Base-by-base conservation (phyloP, 306 rosid genomes). In the Quercus cerris region DNA sequence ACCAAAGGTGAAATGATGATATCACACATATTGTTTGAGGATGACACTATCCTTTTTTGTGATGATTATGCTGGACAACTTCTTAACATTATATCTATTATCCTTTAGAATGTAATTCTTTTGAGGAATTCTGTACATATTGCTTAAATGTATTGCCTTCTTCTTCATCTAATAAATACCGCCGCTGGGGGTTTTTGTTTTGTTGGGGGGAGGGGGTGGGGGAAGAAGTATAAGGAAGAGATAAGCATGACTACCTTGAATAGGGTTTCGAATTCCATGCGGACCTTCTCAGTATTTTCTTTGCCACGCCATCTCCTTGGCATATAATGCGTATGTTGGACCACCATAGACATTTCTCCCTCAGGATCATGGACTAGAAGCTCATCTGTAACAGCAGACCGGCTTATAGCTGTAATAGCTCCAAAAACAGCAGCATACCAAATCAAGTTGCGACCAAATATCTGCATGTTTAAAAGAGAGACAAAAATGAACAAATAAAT, bases 351-450 rank as follows among this genome's bases (percentile, higher is more conserved):
- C 90, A 96, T 88, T 64, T 94, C 88, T 51, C 97, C 98, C 81
- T 88, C 91, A 1, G 97, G 90, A 77, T 96, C 96, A 77, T 87
- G 86, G 78, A 96, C 90, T 59, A 93, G 86, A 77, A 89, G 91
- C 75, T 96, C 98, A 77, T 91, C 82, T 5, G 86, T 30, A 23
- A 91, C 71, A 1, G 92, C 92, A 80, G 94, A 96, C 82, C 98
- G 86, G 82, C 91, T 86, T 78, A 93, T 86, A 5, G 98, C 98
- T 51, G 97, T 93, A 83, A 93, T 88, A 75, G 97, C 81, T 80
- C 98, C 97, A 86, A 91, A 95, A 81, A 93, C 93, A 82, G 97
- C 97, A 84, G 92, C 97, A 84, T 96, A 96, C 99, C 98, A 96
- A 52, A 96, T 76, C 90, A 96, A 90, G 87, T 91, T 96, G 86